Evolutionary conservation across 176 grass and related monocot species (phyloP).

Genomic region (Leersia perrieri): DNA sequence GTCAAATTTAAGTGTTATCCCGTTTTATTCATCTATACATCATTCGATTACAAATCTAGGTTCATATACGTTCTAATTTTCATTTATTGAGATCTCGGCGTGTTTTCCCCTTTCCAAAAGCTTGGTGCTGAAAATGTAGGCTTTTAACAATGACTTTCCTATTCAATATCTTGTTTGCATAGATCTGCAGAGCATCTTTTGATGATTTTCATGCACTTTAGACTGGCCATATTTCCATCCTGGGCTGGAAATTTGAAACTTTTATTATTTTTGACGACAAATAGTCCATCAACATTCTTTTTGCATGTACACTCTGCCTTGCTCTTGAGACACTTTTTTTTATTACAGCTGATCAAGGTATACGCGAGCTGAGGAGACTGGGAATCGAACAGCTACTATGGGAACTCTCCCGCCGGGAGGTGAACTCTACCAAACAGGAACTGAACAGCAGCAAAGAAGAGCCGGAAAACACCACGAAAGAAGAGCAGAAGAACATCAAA

Average conservation of each 20-base stretch:
- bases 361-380: constrained; percentile 73
- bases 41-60: background rate
- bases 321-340: constrained; percentile 7
- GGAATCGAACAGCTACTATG: constrained; percentile 77
- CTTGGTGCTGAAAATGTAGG: background rate
- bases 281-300: background rate
- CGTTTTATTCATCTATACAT: background rate
- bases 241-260: background rate
- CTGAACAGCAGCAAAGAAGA: background rate
- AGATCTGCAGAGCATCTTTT: background rate
- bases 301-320: background rate
- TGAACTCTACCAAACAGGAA: constrained; percentile 1
- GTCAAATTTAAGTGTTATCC: background rate
- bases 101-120: background rate
- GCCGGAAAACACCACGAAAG: background rate
- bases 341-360: constrained; percentile 59
- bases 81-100: background rate
- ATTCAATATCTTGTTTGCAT: background rate
- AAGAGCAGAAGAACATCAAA: too few species aligned
- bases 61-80: background rate
- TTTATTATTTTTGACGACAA: background rate
- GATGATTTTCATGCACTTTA: background rate
- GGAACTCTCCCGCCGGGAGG: constrained; percentile 65
- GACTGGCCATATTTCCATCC: background rate
- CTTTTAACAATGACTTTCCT: background rate